Evolutionary conservation across 2,329 filamentous ascomycete species (phyloP), one percentile per base, ranked within the genome.

Genomic region (Apiospora koreana): DNA sequence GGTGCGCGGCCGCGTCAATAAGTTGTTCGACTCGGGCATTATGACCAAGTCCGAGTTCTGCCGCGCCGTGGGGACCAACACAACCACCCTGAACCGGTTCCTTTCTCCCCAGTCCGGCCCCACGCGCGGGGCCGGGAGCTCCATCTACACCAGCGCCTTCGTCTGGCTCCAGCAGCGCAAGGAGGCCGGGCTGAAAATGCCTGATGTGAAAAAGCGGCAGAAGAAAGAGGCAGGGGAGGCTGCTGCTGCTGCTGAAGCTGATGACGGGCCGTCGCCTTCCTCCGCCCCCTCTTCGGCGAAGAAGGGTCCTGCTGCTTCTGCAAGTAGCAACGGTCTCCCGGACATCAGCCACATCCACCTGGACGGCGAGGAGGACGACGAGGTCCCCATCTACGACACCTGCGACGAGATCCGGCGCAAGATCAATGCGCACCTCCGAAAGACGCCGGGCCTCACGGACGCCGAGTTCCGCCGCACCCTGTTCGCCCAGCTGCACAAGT

Each of bases 371-470:
- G 78, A 80, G n/a, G 76, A 77, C 0, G 82, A 83, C 45, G 70
- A 69, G 0, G 86, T 89, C 3, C 75, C 77, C 0, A 79, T 90
- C 16, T 89, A 81, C 75, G 87, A 91, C 73, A 86, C 84, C 5
- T 91, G 88, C 79, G 86, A 90, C 75, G 86, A 87, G 69, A 76
- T 91, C 35, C 84, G 88, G 31, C 81, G 79, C 71, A 90, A 90
- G 79, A 88, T 91, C 76, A 82, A 81, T 58, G 82, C 82, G 2
- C 81, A 86, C 72, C 80, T 90, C 21, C 28, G 31, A 0, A 80
- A 83, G 65, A 77, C 73, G 68, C 79, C 82, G 0, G 81, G 80
- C 42, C 76, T 87, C 50, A 87, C 85, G 0, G 83, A 87, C 75
- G 86, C 87, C 0, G 80, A 79, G n/a, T 86, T 91, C 76, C 78